A percentile compares a stretch with the other conserved stretches of the same genome.
phyloP scores from a whole-genome alignment of 306 rosid genomes.

The Dalbergia cochinchinensis region DNA sequence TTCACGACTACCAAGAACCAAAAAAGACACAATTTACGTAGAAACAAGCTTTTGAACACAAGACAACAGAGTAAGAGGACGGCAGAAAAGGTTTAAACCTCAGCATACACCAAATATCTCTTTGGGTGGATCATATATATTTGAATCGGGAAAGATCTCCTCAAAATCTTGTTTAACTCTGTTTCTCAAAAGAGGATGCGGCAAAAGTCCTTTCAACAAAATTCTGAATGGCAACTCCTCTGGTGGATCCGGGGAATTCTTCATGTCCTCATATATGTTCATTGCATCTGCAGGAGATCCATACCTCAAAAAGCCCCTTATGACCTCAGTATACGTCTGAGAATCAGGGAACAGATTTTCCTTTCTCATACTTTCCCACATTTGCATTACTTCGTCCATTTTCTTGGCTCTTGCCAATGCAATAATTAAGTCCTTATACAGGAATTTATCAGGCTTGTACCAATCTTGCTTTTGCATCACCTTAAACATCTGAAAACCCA shows the following conservation, averaged over 20 bases:
- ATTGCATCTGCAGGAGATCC: constrained; percentile 96
- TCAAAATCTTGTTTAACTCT: constrained; percentile 95
- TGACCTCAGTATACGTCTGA: constrained; percentile 87
- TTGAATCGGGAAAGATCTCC: constrained; percentile 91
- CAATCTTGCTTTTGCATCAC: constrained; percentile 87
- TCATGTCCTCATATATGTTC: constrained; percentile 93
- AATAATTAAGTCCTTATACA: constrained; percentile 87
- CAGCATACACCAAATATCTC: constrained; percentile 85
- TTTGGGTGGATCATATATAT: constrained; percentile 85
- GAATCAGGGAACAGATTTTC: constrained; percentile 81
- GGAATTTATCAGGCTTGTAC: constrained; percentile 77
- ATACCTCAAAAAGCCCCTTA: constrained; percentile 84
- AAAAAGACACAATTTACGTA: background rate
- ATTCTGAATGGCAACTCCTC: constrained; percentile 93
- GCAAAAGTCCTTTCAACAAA: constrained; percentile 90
- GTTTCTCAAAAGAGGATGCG: constrained; percentile 92
- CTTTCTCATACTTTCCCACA: constrained; percentile 85
- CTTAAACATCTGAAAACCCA: constrained; percentile 67
- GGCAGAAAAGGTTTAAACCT: constrained; percentile 53
- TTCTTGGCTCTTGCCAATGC: constrained; percentile 74
- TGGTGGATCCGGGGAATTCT: constrained; percentile 95
- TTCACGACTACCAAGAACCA: background rate
- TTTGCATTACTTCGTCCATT: constrained; percentile 80
- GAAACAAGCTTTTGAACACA: background rate
- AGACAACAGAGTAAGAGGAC: constrained; percentile 7